Conservation (phyloP, 2,329 filamentous ascomycete genomes). For the Elsinoe necatrix region DNA sequence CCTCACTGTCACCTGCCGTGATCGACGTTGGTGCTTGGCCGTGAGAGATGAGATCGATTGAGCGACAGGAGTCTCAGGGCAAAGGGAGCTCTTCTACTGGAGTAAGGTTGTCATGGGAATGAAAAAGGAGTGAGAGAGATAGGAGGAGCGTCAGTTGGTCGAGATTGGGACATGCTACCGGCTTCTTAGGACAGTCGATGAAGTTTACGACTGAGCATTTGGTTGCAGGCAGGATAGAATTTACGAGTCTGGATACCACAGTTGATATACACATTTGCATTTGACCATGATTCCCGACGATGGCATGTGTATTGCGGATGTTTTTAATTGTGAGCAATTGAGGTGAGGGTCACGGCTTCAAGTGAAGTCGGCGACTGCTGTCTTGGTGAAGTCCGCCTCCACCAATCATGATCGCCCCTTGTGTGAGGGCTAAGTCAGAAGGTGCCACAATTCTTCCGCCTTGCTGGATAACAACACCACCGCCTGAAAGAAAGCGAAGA, state of each 20-base stretch:
- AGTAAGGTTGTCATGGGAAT: too few species aligned
- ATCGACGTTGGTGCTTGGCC: background rate
- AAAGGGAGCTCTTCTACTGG: too few species aligned
- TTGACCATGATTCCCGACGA: too few species aligned
- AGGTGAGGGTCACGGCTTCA: background rate
- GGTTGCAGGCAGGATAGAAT: too few species aligned
- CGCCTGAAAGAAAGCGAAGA: background rate
- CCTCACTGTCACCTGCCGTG: background rate
- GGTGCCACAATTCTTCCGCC: constrained; percentile 13
- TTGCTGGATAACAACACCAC: background rate
- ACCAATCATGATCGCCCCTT: background rate
- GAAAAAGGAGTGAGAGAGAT: too few species aligned
- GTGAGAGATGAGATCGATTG: background rate
- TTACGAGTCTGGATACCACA: too few species aligned
- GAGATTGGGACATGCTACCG: too few species aligned
- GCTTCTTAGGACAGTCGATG: too few species aligned
- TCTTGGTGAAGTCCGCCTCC: background rate
- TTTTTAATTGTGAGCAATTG: background rate
- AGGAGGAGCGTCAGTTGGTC: too few species aligned
- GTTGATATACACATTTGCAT: too few species aligned
- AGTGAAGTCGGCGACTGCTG: background rate
- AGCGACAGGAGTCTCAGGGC: too few species aligned
- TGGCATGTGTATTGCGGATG: background rate
- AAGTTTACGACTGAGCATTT: too few species aligned
- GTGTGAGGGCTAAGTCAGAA: background rate